phyloP scores from a whole-genome alignment of 768 basidiomycete species.

The Jaapia argillacea region DNA sequence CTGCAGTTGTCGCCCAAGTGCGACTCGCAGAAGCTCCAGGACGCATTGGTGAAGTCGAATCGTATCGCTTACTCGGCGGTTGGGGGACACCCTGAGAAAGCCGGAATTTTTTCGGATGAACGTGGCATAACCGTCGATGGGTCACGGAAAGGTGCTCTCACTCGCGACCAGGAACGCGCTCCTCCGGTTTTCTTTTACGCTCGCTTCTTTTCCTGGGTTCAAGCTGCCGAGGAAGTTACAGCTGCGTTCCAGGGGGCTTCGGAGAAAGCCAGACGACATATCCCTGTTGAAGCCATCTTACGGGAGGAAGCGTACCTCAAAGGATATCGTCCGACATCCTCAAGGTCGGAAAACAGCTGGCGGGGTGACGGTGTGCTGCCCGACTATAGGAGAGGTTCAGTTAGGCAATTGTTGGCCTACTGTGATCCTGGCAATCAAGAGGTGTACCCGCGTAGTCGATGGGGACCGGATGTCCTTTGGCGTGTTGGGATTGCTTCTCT shows the following conservation, averaged over 20 bases:
- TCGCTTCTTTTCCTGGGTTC: constrained; percentile 10
- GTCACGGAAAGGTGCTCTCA: too few relatives aligned
- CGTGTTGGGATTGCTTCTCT: constrained; percentile 21
- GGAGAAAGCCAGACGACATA: not conserved
- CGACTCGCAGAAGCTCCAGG: constrained; percentile 20
- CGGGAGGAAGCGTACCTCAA: too few relatives aligned
- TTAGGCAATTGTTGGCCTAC: too few relatives aligned
- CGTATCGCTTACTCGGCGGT: constrained; percentile 15
- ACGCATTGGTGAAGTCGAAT: constrained; percentile 21
- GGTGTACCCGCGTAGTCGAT: constrained; percentile 3
- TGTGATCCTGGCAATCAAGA: not conserved
- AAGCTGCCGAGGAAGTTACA: constrained; percentile 6
- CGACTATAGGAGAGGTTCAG: too few relatives aligned
- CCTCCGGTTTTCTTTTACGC: constrained; percentile 16
- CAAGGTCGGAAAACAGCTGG: not conserved
- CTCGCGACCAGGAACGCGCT: constrained; percentile 10
- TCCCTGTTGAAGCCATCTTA: too few relatives aligned
- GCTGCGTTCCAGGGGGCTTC: not conserved
- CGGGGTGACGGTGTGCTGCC: too few relatives aligned
- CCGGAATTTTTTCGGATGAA: constrained; percentile 3
- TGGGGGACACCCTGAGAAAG: constrained; percentile 1
- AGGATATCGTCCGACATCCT: not conserved
- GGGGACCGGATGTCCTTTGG: constrained; percentile 14
- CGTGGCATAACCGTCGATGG: not conserved
- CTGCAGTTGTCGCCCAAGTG: constrained; percentile 30